Evolutionary conservation across 352 stramenopile genomes (phyloP).

Genomic region (Globisporangium takayamanum): DNA sequence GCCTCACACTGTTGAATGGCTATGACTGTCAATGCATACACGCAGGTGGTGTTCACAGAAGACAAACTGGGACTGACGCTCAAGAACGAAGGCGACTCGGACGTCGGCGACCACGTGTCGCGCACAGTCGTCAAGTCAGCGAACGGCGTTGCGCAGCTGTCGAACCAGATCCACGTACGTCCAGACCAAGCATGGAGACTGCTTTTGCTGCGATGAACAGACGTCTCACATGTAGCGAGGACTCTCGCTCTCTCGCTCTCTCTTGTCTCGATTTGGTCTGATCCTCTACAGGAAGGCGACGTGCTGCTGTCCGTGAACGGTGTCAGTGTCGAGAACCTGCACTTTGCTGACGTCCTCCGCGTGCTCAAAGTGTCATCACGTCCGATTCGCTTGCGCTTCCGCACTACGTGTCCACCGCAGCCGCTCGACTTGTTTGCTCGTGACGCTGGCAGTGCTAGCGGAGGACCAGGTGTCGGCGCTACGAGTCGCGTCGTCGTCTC

Average conservation of each 20-base stretch:
- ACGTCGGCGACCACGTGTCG: slow-evolving; percentile 16
- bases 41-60: slow-evolving; percentile 47
- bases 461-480: neutral
- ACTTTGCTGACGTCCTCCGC: slow-evolving; percentile 58
- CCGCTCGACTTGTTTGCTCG: slow-evolving; percentile 13
- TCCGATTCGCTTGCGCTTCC: slow-evolving; percentile 64
- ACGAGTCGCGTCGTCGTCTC: slow-evolving; percentile 5
- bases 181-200: too few relatives aligned
- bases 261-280: neutral
- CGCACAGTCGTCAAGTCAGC: slow-evolving; percentile 53
- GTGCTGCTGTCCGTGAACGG: slow-evolving; percentile 64
- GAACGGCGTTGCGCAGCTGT: slow-evolving; percentile 37
- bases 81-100: slow-evolving; percentile 25
- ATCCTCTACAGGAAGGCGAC: slow-evolving; percentile 49
- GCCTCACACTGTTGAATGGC: neutral
- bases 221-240: too few relatives aligned
- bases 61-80: slow-evolving; percentile 54
- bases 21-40: too few relatives aligned
- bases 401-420: slow-evolving; percentile 20
- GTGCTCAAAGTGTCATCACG: slow-evolving; percentile 64
- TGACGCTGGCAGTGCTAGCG: slow-evolving; percentile 7
- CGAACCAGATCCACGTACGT: slow-evolving; percentile 48
- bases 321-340: slow-evolving; percentile 52
- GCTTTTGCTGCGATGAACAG: too few relatives aligned
- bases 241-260: slow-evolving; percentile 3